Percentiles rank a stretch among this genome's conserved stretches.
phyloP scores from a whole-genome alignment of 352 stramenopile genomes.

The Achlya hypogyna region DNA sequence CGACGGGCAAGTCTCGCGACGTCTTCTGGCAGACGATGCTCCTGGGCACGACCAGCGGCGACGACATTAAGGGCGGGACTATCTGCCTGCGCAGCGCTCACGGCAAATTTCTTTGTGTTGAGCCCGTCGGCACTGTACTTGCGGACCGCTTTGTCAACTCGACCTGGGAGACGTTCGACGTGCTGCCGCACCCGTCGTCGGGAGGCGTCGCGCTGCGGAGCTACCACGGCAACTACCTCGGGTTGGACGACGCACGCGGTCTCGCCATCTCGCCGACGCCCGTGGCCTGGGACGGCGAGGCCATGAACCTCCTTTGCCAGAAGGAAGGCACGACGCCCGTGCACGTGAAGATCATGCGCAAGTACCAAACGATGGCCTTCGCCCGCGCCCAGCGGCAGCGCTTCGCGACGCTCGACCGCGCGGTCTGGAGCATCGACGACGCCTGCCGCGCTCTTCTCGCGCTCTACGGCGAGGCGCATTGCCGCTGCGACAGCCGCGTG shows the following conservation, averaged over 20 bases:
- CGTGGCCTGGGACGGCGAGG: conserved; percentile 57
- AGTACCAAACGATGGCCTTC: conserved; percentile 58
- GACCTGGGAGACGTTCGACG: conserved; percentile 83
- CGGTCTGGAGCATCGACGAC: conserved; percentile 41
- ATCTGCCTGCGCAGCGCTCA: conserved; percentile 66
- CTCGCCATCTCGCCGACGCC: conserved; percentile 38
- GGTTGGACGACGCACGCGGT: conserved; percentile 42
- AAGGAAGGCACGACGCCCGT: conserved; percentile 40
- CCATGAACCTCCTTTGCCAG: conserved; percentile 70
- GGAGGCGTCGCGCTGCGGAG: conserved; percentile 58
- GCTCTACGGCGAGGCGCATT: conserved; percentile 49
- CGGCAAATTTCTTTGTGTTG: conserved; percentile 78
- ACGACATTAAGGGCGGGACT: conserved; percentile 1
- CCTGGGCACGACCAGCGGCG: conserved; percentile 31
- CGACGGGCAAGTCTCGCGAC: conserved; percentile 25
- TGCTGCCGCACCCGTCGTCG: conserved; percentile 39
- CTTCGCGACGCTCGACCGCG: conserved; percentile 44
- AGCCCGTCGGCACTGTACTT: conserved; percentile 58
- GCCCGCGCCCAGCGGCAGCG: conserved; percentile 34
- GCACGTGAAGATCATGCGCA: conserved; percentile 59
- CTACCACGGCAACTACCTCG: conserved; percentile 71
- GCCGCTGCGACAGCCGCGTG: conserved; percentile 42
- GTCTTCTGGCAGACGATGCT: conserved; percentile 68
- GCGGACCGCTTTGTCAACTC: conserved; percentile 64
- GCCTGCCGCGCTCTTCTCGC: conserved; percentile 50